Evolutionary conservation across 1,139 yeast genomes (phyloP), one percentile per base, ranked within the genome.

Genomic region (Sugiyamaella sp.): DNA sequence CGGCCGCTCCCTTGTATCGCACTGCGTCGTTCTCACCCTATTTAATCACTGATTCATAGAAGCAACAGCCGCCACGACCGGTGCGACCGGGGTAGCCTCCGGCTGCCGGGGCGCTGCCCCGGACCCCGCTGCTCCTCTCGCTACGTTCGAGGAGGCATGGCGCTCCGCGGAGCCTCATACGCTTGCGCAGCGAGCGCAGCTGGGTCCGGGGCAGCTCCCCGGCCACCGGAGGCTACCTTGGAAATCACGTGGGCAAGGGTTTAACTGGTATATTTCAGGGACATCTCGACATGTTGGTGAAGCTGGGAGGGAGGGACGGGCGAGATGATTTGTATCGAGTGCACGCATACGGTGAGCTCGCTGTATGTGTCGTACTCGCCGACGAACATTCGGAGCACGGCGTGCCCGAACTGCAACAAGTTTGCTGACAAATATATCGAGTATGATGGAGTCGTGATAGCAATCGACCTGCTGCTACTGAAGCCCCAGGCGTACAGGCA

Each of bases 391-490:
- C 82, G 87, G 59, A 78, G 90, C 48, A 85, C 96, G 0, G 84
- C 85, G 43, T 93, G 99, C 64, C 75, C 82, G 1, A 69, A 73
- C 24, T 93, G 99, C 68, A 78, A 80, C 43, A 74, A 78, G 52
- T 82, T 88, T 16, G 96, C 93, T 1, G 99, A 93, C 71, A 86
- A 87, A 67, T 93, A 95, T 71, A 86, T 93, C 39, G 99, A 93
- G 67, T 86, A 84, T 61, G 99, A 93, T 68, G 80, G 83, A 52
- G 95, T 91, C 19, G 74, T 93, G 1, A 73, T 93, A 25, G 87
- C 89, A 65, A 84, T 95, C 35, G 99, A 95, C 65, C 76, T 91
- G 43, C 72, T 93, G 52, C 77, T 93, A 12, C 73, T 93, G 60
- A 89, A 90, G 66, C 91, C 95, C 2, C 95, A 85, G 62, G 98